Percentiles rank a stretch among this genome's conserved stretches.
These are phyloP conservation scores for Calocybe indica DNA, from an alignment of 768 basidiomycete genomes.

Conservation along the genomic window DNA sequence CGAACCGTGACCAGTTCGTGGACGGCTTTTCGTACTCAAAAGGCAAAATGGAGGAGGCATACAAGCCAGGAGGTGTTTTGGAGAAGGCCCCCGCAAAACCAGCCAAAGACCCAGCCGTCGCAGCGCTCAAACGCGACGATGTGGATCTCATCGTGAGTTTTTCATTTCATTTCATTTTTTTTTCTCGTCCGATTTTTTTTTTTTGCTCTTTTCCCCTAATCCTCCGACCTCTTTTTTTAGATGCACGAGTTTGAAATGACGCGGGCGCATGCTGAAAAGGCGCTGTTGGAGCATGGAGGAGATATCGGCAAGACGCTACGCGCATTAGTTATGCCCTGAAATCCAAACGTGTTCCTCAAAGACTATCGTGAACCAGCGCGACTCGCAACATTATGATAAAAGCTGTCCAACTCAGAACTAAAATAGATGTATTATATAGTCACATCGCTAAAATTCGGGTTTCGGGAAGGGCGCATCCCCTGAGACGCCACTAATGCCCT, in stretches of 20 bases:
- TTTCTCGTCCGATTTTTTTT: conserved; percentile 1
- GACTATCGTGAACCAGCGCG: no score
- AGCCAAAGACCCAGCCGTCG: conserved; percentile 31
- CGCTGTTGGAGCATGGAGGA: conserved; percentile 45
- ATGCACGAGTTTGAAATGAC: conserved; percentile 62
- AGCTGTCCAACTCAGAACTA: no score
- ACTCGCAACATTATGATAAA: no score
- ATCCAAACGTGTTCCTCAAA: no score
- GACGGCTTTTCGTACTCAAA: conserved; percentile 69
- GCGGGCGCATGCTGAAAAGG: conserved; percentile 52
- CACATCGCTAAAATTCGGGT: no score
- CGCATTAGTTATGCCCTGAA: conserved; percentile 16
- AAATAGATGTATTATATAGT: no score
- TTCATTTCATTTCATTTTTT: neutral
- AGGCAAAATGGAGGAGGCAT: conserved; percentile 60
- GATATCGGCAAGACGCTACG: conserved; percentile 46
- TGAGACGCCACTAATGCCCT: no score
- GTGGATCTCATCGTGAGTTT: conserved; percentile 57
- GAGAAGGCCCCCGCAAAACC: conserved; percentile 49
- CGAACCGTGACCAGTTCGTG: conserved; percentile 35
- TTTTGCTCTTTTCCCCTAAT: neutral
- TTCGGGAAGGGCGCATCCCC: no score
- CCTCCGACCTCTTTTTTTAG: conserved; percentile 13
- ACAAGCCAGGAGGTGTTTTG: conserved; percentile 47
- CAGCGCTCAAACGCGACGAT: conserved; percentile 50